Base-by-base conservation (phyloP, 345 rosid species). In the Arabidopsis arenosa region DNA sequence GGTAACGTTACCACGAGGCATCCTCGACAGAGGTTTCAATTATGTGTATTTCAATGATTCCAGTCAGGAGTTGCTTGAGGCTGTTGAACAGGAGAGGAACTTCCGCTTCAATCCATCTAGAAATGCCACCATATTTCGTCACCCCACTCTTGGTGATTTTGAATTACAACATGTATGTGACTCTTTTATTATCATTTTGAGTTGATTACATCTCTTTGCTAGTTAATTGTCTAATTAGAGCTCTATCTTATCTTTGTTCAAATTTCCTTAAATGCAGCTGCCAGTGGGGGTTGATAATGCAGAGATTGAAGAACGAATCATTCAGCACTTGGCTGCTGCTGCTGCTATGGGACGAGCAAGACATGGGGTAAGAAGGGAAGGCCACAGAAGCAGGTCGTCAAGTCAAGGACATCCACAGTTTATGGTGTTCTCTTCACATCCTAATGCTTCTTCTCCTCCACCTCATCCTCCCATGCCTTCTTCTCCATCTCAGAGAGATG, bases 341-440 rank as follows among this genome's bases (percentile, higher is more conserved):
- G 95, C 99, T 47, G 97, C 99, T 72, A 95, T 90, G 93, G 99
- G 99, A 10, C 88, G 93, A 67, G 89, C 87, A 55, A 91, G 91
- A 26, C 96, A 89, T 57, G 81, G 89, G 72, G 79, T 84, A 51
- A 84, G 93, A 83, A 90, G 99, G 86, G 98, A 87, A 73, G 86
- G 93, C 52, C 90, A 88, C 73, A 85, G 98, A 75, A 88, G 80
- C 74, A 85, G 97, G 73, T 82, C 93, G 44, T 85, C 93, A 66
- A 75, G 69, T 80, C 97, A 89, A 71, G 84, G 89, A 51, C 93
- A 86, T 79, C 91, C 90, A 14, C 99, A 85, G 81, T 86, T 85
- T 81, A 75, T 95, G 82, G 87, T 92, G 54, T 87, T 86, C 70
- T 87, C 98, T n/a, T 49, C 86, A 47, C 91, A 87, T 57, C 85